Evolutionary conservation across 345 rosid genomes (phyloP).

Genomic region (Viola odorata): DNA sequence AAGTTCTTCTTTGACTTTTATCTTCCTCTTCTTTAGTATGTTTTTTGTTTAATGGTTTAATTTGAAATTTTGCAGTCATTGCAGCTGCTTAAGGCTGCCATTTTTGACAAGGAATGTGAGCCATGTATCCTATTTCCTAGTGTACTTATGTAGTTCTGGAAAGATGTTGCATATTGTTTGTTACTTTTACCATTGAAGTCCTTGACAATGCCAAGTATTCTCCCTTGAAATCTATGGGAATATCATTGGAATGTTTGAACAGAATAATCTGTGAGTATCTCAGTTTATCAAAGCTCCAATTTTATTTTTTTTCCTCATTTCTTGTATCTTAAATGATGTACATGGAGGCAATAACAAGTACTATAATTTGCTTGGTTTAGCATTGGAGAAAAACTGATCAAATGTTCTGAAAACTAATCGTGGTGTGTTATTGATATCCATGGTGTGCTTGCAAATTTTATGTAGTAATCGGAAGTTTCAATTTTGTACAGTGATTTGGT

Average conservation of each 20-base stretch:
- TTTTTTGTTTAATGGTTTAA: slow-evolving; percentile 7
- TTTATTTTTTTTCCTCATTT: slow-evolving; percentile 2
- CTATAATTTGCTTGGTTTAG: slow-evolving; percentile 4
- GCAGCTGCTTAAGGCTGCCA: slow-evolving; percentile 71
- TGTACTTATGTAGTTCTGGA: background rate
- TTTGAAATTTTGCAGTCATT: slow-evolving; percentile 50
- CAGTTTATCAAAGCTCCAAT: background rate
- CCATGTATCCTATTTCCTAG: slow-evolving; percentile 54
- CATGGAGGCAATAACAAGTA: slow-evolving; percentile 1
- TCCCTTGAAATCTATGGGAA: slow-evolving; percentile 87
- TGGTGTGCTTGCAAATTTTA: slow-evolving; percentile 10
- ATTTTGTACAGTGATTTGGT: slow-evolving; percentile 71
- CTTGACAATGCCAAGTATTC: slow-evolving; percentile 72
- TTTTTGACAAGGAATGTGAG: slow-evolving; percentile 77
- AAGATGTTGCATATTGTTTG: background rate
- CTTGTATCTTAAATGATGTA: background rate
- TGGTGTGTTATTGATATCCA: slow-evolving; percentile 2
- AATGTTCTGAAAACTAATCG: background rate
- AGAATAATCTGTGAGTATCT: slow-evolving; percentile 80
- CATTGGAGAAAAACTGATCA: background rate
- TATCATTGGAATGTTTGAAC: slow-evolving; percentile 93
- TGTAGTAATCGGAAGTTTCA: slow-evolving; percentile 18
- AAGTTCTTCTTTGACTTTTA: background rate
- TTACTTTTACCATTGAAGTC: slow-evolving; percentile 17
- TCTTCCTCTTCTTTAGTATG: background rate